A percentile compares a stretch with the other conserved stretches of the same genome.
Conservation (phyloP, 106 monocot genomes). For the Dendrobium chrysotoxum region DNA sequence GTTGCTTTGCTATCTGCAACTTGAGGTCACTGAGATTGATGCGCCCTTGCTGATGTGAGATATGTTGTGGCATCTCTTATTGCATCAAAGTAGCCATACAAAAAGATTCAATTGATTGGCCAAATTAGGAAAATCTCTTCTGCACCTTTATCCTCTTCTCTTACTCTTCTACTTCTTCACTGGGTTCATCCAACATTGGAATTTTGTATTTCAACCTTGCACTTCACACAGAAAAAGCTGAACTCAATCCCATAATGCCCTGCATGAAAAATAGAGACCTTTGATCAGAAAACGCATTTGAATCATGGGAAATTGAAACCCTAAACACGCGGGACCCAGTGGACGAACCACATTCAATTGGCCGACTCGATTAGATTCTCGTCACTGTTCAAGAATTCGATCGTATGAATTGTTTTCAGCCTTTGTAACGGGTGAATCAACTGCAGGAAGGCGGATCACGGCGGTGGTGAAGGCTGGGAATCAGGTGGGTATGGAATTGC, state of each 20-base stretch:
- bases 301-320: background rate
- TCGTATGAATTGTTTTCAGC: background rate
- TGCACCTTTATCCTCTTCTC: background rate
- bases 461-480: background rate
- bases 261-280: background rate
- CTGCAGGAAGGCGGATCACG: background rate
- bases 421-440: background rate
- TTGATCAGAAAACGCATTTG: background rate
- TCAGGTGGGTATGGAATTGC: background rate
- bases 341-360: background rate
- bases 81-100: slow-evolving; percentile 8
- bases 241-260: background rate
- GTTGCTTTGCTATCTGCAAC: slow-evolving; percentile 21
- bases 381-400: background rate
- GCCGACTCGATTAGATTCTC: background rate
- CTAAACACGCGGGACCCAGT: background rate
- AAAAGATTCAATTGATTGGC: slow-evolving; percentile 4
- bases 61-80: slow-evolving; percentile 20
- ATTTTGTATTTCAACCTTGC: background rate
- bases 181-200: background rate
- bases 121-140: background rate
- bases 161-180: background rate
- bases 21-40: slow-evolving; percentile 39
- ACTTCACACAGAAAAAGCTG: background rate
- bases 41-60: slow-evolving; percentile 14